Conservation (phyloP, 2,329 filamentous ascomycete genomes). For the Aureobasidium sp. region DNA sequence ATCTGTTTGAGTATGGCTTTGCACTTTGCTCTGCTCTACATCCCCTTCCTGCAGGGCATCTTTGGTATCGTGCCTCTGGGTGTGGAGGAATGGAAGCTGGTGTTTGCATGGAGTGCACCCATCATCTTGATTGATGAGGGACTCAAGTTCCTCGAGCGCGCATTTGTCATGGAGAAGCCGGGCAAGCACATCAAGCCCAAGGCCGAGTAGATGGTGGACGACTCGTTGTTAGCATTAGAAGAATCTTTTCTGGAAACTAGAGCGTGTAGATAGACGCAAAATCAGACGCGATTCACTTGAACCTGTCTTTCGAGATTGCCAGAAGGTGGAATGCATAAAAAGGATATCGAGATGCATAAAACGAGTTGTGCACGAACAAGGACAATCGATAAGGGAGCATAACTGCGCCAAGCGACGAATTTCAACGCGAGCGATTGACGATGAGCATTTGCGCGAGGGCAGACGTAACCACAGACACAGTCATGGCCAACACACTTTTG, state of each 20-base stretch:
- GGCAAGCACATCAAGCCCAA: slow-evolving; percentile 13
- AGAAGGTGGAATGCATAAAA: background rate
- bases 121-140: slow-evolving; percentile 83
- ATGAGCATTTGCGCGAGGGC: background rate
- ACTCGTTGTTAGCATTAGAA: background rate
- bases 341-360: background rate
- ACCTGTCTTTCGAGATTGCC: background rate
- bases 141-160: slow-evolving; percentile 66
- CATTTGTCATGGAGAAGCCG: slow-evolving; percentile 26
- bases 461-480: slow-evolving; percentile 1
- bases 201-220: slow-evolving; percentile 10
- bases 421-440: background rate
- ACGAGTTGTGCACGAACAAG: background rate
- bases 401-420: background rate
- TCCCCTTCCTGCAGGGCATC: slow-evolving; percentile 74
- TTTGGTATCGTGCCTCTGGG: slow-evolving; percentile 89
- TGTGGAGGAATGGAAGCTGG: slow-evolving; percentile 84
- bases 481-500: slow-evolving; percentile 30
- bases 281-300: background rate
- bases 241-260: background rate
- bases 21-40: slow-evolving; percentile 90
- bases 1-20: slow-evolving; percentile 87
- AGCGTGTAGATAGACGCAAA: background rate
- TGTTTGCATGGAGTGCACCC: slow-evolving; percentile 77
- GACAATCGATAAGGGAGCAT: background rate